These are phyloP conservation scores for Russula lepida DNA, from an alignment of 768 basidiomycete species.

Conservation along the genomic window DNA sequence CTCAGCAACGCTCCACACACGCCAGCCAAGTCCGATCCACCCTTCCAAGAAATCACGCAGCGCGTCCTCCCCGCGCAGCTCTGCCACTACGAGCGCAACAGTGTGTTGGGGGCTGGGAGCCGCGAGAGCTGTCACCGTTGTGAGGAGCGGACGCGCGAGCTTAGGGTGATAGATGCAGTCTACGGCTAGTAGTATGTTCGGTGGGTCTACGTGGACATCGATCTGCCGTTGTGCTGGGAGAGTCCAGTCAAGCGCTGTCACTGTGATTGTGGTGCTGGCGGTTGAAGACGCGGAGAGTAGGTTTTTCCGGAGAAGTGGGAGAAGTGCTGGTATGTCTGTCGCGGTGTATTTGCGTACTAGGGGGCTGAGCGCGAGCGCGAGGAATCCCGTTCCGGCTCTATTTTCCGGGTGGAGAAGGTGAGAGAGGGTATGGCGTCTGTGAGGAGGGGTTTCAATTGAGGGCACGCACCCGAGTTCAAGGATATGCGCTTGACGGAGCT, in stretches of 20 bases:
- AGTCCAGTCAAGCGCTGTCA: constrained; percentile 15
- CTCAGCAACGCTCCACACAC: constrained; percentile 13
- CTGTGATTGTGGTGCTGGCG: neutral
- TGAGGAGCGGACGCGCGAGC: constrained; percentile 2
- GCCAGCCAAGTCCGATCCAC: constrained; percentile 23
- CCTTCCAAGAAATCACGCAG: constrained; percentile 26
- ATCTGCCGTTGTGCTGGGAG: neutral
- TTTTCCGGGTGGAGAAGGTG: constrained; percentile 5
- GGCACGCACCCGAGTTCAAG: constrained; percentile 63
- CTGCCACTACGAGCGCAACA: constrained; percentile 2
- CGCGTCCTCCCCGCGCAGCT: constrained; percentile 26
- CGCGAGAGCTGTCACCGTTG: neutral
- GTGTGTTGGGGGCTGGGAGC: neutral
- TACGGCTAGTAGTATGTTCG: neutral
- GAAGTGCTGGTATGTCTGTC: constrained; percentile 19
- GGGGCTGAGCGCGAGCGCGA: constrained; percentile 16
- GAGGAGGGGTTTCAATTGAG: too few species aligned
- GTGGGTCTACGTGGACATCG: neutral
- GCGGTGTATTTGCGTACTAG: constrained; percentile 18
- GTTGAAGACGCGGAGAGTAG: neutral
- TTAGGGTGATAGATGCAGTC: constrained; percentile 10
- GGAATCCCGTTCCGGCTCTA: constrained; percentile 22
- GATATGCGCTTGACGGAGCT: constrained; percentile 41
- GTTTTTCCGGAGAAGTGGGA: constrained; percentile 20
- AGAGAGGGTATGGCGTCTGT: too few species aligned